Conservation (phyloP, 306 rosid genomes). For the Inga laurina region DNA sequence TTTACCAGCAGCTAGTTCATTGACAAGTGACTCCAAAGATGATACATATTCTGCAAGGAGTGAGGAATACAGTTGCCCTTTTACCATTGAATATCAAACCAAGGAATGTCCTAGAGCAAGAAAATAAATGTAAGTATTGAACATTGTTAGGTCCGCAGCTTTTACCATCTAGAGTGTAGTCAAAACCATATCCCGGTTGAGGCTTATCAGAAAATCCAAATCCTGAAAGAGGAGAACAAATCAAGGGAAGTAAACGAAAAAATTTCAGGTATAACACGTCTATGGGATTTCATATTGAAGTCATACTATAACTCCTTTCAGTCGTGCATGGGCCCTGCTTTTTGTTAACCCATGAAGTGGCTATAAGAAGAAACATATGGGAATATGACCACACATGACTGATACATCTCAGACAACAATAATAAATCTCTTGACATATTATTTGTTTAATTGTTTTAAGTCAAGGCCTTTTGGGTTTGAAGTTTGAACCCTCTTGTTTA, state of each 20-base stretch:
- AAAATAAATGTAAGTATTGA: not conserved
- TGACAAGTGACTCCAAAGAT: conserved; percentile 69
- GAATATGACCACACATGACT: not conserved
- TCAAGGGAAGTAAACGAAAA: conserved; percentile 11
- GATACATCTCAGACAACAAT: not conserved
- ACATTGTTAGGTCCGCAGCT: conserved; percentile 10
- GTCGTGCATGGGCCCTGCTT: too few species aligned
- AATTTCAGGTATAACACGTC: not conserved
- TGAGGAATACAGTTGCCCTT: conserved; percentile 13
- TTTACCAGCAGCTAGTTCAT: conserved; percentile 54
- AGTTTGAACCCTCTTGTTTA: not conserved
- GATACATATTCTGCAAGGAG: conserved; percentile 66
- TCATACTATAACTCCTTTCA: not conserved
- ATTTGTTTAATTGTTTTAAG: not conserved
- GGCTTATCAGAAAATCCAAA: conserved; percentile 95
- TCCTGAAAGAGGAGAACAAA: conserved; percentile 51
- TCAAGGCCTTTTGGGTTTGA: not conserved
- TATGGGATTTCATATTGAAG: conserved; percentile 19
- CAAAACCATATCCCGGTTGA: conserved; percentile 91
- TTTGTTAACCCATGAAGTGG: not conserved
- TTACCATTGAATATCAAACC: not conserved
- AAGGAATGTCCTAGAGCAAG: conserved; percentile 14
- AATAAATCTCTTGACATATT: not conserved
- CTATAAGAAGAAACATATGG: not conserved
- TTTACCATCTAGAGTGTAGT: conserved; percentile 83